Evolutionary conservation across 371 early-diverging fungal species (phyloP).

Genomic region (Apophysomyces ossiformis): DNA sequence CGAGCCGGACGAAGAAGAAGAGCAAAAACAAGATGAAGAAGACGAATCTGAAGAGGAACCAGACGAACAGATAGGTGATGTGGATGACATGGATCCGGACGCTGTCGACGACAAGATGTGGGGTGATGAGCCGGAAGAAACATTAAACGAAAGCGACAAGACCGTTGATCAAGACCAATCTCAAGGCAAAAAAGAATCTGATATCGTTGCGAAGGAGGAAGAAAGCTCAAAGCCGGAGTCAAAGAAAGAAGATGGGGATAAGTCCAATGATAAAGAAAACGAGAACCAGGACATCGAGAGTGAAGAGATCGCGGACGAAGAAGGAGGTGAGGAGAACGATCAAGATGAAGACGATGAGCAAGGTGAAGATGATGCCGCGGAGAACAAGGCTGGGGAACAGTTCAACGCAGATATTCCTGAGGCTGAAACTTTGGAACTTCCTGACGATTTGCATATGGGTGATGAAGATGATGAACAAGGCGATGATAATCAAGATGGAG

Average conservation of each 20-base stretch:
- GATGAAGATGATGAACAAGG: slow-evolving; percentile 50
- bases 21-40: slow-evolving; percentile 54
- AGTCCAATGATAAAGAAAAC: slow-evolving; percentile 53
- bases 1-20: slow-evolving; percentile 72
- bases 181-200: slow-evolving; percentile 59
- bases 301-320: slow-evolving; percentile 21
- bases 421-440: slow-evolving; percentile 63
- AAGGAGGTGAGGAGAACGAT: slow-evolving; percentile 29
- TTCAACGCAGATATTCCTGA: slow-evolving; percentile 67
- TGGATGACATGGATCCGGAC: slow-evolving; percentile 87
- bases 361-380: slow-evolving; percentile 46
- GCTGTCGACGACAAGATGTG: slow-evolving; percentile 97
- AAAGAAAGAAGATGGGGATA: slow-evolving; percentile 46
- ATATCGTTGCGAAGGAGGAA: slow-evolving; percentile 73
- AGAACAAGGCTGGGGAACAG: slow-evolving; percentile 56
- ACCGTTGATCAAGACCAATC: slow-evolving; percentile 62
- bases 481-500: slow-evolving; percentile 38
- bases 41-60: slow-evolving; percentile 68
- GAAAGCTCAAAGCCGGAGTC: slow-evolving; percentile 48
- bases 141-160: slow-evolving; percentile 68
- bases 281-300: slow-evolving; percentile 44
- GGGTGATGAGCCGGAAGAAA: slow-evolving; percentile 85
- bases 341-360: slow-evolving; percentile 35
- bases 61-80: slow-evolving; percentile 92
- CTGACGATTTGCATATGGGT: slow-evolving; percentile 71